Conservation (phyloP, 2,329 filamentous ascomycete genomes). For the Diplodia scrobiculata region DNA sequence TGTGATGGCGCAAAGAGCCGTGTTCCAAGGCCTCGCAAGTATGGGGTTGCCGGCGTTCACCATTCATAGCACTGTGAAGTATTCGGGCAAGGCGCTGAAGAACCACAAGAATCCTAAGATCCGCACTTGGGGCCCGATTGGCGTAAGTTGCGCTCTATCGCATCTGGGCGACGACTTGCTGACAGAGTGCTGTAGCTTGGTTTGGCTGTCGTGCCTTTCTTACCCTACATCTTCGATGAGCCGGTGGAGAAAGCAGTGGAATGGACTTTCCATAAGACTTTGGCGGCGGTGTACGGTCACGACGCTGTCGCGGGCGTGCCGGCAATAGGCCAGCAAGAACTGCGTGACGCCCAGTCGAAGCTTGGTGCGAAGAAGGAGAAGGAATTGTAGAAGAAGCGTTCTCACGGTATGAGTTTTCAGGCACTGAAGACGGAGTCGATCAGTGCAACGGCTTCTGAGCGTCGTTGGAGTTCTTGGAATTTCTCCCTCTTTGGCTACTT, state of each 20-base stretch:
- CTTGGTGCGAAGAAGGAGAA: slow-evolving; percentile 40
- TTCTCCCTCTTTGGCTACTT: background rate
- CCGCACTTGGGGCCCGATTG: slow-evolving; percentile 87
- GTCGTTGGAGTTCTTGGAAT: background rate
- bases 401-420: background rate
- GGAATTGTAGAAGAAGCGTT: slow-evolving; percentile 39
- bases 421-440: background rate
- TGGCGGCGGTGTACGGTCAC: slow-evolving; percentile 70
- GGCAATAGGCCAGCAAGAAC: slow-evolving; percentile 44
- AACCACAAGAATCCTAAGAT: slow-evolving; percentile 70
- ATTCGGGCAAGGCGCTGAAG: slow-evolving; percentile 85
- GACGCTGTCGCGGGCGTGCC: slow-evolving; percentile 54
- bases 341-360: slow-evolving; percentile 42
- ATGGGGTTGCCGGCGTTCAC: slow-evolving; percentile 95
- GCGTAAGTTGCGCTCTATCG: slow-evolving; percentile 59
- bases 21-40: slow-evolving; percentile 87
- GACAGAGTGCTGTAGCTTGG: slow-evolving; percentile 54
- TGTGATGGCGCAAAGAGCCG: slow-evolving; percentile 84
- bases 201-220: slow-evolving; percentile 69
- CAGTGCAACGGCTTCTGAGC: background rate
- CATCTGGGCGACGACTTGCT: background rate
- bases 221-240: slow-evolving; percentile 84
- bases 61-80: slow-evolving; percentile 88
- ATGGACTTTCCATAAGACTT: slow-evolving; percentile 82
- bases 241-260: slow-evolving; percentile 91